These are phyloP conservation scores for Pelargonium myrrhifolium DNA, from an alignment of 441 rosid genomes.

Conservation along the genomic window DNA sequence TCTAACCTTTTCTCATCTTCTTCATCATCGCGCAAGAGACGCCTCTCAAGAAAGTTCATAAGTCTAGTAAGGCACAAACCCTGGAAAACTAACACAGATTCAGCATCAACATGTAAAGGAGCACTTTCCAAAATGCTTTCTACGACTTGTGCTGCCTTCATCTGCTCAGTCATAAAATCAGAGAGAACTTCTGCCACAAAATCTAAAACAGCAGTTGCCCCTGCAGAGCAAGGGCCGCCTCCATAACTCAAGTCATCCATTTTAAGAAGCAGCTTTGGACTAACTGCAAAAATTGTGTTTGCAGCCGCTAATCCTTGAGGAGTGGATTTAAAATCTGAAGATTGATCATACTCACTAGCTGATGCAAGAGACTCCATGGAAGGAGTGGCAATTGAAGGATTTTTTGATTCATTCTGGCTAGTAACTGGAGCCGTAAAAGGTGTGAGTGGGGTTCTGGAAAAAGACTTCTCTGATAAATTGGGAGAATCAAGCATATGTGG, in stretches of 20 bases:
- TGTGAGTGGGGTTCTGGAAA: slow-evolving; percentile 42
- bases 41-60: slow-evolving; percentile 98
- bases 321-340: slow-evolving; percentile 53
- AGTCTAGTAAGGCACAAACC: slow-evolving; percentile 84
- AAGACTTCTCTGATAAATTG: slow-evolving; percentile 78
- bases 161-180: slow-evolving; percentile 85
- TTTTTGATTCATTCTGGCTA: slow-evolving; percentile 48
- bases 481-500: slow-evolving; percentile 62
- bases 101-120: slow-evolving; percentile 79
- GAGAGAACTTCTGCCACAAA: slow-evolving; percentile 93
- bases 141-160: slow-evolving; percentile 64
- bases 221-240: slow-evolving; percentile 97
- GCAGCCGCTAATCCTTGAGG: slow-evolving; percentile 46
- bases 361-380: slow-evolving; percentile 64
- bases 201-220: slow-evolving; percentile 88
- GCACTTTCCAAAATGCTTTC: slow-evolving; percentile 78
- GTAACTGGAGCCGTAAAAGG: slow-evolving; percentile 67
- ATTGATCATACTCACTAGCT: slow-evolving; percentile 56
- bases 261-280: slow-evolving; percentile 66
- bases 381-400: slow-evolving; percentile 42
- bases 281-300: slow-evolving; percentile 47
- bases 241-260: slow-evolving; percentile 88
- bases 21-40: slow-evolving; percentile 97
- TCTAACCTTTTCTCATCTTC: slow-evolving; percentile 93
- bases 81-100: slow-evolving; percentile 75